Conservation (phyloP, 2,329 filamentous ascomycete genomes). For the Trichoderma koningiopsis region DNA sequence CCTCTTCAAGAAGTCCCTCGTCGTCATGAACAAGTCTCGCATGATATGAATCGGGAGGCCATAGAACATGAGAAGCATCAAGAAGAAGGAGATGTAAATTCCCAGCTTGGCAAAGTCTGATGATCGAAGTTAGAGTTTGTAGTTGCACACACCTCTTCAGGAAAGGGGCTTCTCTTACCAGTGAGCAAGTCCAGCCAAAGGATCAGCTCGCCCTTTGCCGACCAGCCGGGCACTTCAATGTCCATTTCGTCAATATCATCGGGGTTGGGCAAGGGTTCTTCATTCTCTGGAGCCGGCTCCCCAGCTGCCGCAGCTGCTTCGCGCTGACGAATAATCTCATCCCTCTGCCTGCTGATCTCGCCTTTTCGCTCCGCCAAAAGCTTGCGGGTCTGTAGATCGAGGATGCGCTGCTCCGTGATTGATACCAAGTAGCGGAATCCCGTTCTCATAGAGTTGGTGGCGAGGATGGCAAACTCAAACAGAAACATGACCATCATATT, state of each 20-base stretch:
- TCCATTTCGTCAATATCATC: constrained; percentile 90
- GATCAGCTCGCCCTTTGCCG: constrained; percentile 90
- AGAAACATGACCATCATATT: constrained; percentile 99
- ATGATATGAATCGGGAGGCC: constrained; percentile 96
- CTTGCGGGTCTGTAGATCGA: constrained; percentile 70
- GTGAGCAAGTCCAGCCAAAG: constrained; percentile 84
- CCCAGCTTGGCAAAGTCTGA: constrained; percentile 86
- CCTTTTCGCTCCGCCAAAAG: constrained; percentile 68
- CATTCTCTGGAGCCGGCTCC: constrained; percentile 58
- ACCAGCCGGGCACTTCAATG: constrained; percentile 93
- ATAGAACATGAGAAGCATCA: constrained; percentile 90
- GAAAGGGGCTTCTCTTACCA: constrained; percentile 53
- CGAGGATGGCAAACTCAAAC: constrained; percentile 91
- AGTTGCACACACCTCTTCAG: constrained; percentile 24
- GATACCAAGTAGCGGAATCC: constrained; percentile 76
- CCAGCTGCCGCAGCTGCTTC: constrained; percentile 51
- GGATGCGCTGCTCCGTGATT: constrained; percentile 74
- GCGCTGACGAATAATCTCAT: constrained; percentile 53
- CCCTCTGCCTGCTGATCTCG: constrained; percentile 64
- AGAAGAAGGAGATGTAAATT: constrained; percentile 90
- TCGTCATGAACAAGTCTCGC: constrained; percentile 90
- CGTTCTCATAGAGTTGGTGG: constrained; percentile 79
- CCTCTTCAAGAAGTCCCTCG: constrained; percentile 86
- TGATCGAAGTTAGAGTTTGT: constrained; percentile 10
- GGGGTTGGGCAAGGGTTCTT: constrained; percentile 60